A percentile compares a stretch with the other conserved stretches of the same genome.
These are phyloP conservation scores for Ramaria sp. DNA, from an alignment of 768 basidiomycete genomes.

Conservation along the genomic window DNA sequence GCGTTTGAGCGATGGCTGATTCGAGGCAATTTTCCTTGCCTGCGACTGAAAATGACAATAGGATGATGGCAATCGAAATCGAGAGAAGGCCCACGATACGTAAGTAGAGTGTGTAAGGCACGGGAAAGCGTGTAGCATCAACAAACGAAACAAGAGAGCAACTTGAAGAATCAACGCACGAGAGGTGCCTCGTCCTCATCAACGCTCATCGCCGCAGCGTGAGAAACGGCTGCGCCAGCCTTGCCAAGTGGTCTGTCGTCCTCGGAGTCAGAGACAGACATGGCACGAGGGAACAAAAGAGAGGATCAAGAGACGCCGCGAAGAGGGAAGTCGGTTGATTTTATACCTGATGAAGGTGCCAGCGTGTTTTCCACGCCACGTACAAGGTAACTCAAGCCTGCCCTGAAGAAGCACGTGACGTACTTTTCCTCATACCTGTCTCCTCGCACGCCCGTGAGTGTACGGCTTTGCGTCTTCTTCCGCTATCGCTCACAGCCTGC, in stretches of 20 bases:
- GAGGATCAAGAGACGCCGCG: slow-evolving; percentile 17
- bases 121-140: slow-evolving; percentile 29
- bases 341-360: slow-evolving; percentile 3
- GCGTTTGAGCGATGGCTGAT: slow-evolving; percentile 48
- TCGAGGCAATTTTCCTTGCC: slow-evolving; percentile 37
- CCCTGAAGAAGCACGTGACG: slow-evolving; percentile 40
- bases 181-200: slow-evolving; percentile 65
- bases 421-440: not conserved
- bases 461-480: not conserved
- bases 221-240: slow-evolving; percentile 32
- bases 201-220: slow-evolving; percentile 31
- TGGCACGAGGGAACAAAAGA: slow-evolving; percentile 17
- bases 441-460: not conserved
- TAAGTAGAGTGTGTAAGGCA: slow-evolving; percentile 8
- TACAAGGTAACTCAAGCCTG: slow-evolving; percentile 39
- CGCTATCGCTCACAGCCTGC: slow-evolving; percentile 13
- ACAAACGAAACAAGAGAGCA: not conserved
- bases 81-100: slow-evolving; percentile 13
- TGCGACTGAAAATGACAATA: slow-evolving; percentile 1
- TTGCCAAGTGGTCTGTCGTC: slow-evolving; percentile 42
- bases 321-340: not conserved
- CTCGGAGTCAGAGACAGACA: slow-evolving; percentile 39
- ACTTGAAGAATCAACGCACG: slow-evolving; percentile 32
- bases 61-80: not conserved
- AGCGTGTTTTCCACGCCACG: slow-evolving; percentile 9